Evolutionary conservation across 176 grass and related monocot species (phyloP).

Genomic region (Dendrocalamus sinicus): DNA sequence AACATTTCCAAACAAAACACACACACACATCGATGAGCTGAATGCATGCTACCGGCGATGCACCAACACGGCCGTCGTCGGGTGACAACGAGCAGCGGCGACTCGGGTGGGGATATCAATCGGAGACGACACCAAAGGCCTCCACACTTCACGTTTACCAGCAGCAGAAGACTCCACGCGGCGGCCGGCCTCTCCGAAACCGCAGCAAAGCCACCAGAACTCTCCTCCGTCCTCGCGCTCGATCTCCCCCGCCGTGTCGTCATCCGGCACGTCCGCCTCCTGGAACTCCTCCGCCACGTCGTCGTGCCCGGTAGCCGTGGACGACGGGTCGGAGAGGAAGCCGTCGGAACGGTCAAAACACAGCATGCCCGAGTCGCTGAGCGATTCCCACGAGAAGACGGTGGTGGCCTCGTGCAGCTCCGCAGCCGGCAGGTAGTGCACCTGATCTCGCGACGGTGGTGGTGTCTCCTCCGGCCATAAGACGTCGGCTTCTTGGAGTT

Average conservation of each 20-base stretch:
- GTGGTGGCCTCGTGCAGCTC: conserved; percentile 4
- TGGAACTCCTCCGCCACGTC: conserved; percentile 42
- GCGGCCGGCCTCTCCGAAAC: background rate
- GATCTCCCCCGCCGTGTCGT: background rate
- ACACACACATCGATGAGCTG: background rate
- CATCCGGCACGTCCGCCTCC: conserved; percentile 61
- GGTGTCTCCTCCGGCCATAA: conserved; percentile 45
- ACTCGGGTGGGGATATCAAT: conserved; percentile 44
- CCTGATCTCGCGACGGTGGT: background rate
- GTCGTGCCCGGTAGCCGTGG: background rate
- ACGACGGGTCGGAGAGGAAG: conserved; percentile 35
- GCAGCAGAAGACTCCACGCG: background rate
- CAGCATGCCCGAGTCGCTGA: background rate
- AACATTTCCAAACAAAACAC: background rate
- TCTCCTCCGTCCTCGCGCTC: background rate
- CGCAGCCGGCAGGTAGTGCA: background rate
- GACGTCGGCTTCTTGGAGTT: conserved; percentile 59
- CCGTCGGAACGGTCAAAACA: background rate
- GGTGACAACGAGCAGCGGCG: background rate
- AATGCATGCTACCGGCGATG: conserved; percentile 18
- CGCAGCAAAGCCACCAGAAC: conserved; percentile 4
- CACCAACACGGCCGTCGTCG: background rate
- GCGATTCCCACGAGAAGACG: conserved; percentile 34
- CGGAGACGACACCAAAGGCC: conserved; percentile 37
- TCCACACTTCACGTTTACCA: conserved; percentile 15